Conservation (phyloP, 2,329 filamentous ascomycete genomes). For the Esteya vermicola region DNA sequence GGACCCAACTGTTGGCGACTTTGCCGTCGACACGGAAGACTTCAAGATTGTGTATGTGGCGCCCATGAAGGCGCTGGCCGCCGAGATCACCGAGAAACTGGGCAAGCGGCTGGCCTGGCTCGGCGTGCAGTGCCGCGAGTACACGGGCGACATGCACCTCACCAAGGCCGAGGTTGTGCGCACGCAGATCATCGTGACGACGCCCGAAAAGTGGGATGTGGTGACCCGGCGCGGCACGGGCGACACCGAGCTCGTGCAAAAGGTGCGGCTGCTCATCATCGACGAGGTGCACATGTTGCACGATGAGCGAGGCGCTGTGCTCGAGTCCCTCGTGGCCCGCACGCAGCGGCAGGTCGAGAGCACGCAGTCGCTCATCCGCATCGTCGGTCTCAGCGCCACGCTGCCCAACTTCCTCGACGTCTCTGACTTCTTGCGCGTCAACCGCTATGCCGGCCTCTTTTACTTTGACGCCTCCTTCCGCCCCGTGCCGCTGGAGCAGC, state of each 20-base stretch:
- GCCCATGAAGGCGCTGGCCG: constrained; percentile 95
- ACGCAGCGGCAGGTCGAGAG: constrained; percentile 96
- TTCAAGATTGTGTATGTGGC: constrained; percentile 99
- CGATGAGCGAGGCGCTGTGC: constrained; percentile 87
- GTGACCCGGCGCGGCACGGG: constrained; percentile 94
- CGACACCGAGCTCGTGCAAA: constrained; percentile 94
- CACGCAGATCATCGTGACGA: constrained; percentile 97
- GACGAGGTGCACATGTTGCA: constrained; percentile 99
- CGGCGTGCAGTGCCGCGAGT: constrained; percentile 78
- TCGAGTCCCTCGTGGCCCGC: constrained; percentile 88
- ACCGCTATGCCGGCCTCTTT: constrained; percentile 81
- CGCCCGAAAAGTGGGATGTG: constrained; percentile 98
- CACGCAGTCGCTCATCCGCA: constrained; percentile 91
- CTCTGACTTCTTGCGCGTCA: constrained; percentile 92
- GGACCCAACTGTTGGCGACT: constrained; percentile 57
- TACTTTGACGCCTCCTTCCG: constrained; percentile 96
- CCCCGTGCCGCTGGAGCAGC: constrained; percentile 89
- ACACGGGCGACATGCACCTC: constrained; percentile 97
- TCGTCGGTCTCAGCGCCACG: constrained; percentile 88
- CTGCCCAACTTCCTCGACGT: constrained; percentile 95
- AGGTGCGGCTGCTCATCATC: constrained; percentile 89
- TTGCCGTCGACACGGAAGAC: constrained; percentile 68
- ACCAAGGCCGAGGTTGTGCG: constrained; percentile 92
- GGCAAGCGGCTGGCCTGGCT: constrained; percentile 88
- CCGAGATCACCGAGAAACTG: constrained; percentile 90